phyloP scores from a whole-genome alignment of 177 flowering plant genomes.

The Tripterygium wilfordii region DNA sequence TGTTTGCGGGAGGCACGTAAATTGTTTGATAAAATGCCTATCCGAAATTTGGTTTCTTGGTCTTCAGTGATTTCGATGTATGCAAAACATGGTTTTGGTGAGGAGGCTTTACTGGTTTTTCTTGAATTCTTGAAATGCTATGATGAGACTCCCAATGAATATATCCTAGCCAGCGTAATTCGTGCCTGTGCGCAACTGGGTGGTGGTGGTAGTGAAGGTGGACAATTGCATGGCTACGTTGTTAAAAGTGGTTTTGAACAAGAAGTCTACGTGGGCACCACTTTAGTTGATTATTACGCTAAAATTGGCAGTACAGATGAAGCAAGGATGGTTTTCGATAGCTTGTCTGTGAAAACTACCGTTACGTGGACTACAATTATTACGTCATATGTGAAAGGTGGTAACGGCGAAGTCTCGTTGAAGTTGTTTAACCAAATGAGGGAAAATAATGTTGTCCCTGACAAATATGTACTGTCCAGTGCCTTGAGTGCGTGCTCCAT shows the following conservation, averaged over 20 bases:
- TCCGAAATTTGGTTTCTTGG: conserved; percentile 56
- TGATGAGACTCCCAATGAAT: conserved; percentile 45
- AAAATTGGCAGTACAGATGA: conserved; percentile 40
- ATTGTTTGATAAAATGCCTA: conserved; percentile 61
- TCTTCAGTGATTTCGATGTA: conserved; percentile 61
- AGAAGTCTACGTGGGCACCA: conserved; percentile 66
- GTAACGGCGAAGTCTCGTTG: conserved; percentile 48
- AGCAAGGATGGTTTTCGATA: conserved; percentile 60
- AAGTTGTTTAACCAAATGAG: conserved; percentile 47
- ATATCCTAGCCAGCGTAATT: conserved; percentile 57
- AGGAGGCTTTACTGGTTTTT: conserved; percentile 47
- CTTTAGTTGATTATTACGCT: conserved; percentile 56
- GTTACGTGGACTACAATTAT: conserved; percentile 82
- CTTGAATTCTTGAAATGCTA: conserved; percentile 24
- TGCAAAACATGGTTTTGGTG: conserved; percentile 32
- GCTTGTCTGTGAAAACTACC: conserved; percentile 34
- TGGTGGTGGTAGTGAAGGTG: conserved; percentile 23
- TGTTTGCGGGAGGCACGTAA: conserved; percentile 26
- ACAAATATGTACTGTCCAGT: conserved; percentile 59
- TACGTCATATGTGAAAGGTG: conserved; percentile 44
- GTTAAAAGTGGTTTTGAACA: conserved; percentile 46
- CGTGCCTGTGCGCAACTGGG: conserved; percentile 48
- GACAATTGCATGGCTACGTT: conserved; percentile 46
- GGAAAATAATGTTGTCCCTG: conserved; percentile 41
- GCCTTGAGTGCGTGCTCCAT: conserved; percentile 63